phyloP scores from a whole-genome alignment of 768 basidiomycete species.

The Lenzites betulinus region DNA sequence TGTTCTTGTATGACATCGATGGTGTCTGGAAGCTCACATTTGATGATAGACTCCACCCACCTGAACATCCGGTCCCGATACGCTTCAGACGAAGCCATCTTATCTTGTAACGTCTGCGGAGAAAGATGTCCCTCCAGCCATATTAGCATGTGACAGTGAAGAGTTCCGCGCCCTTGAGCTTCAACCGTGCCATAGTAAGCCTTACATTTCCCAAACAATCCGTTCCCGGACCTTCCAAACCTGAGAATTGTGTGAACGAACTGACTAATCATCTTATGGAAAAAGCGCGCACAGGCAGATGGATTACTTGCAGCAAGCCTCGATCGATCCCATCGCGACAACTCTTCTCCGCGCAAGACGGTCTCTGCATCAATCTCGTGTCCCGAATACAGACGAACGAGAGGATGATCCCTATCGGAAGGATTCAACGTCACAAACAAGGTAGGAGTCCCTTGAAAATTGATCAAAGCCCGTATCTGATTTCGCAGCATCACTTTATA shows the following conservation, averaged over 20 bases:
- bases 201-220: neutral
- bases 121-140: conserved; percentile 30
- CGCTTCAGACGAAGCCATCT: conserved; percentile 2
- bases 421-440: conserved; percentile 1
- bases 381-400: neutral
- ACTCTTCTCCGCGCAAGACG: neutral
- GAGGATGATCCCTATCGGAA: neutral
- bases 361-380: neutral
- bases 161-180: too few relatives aligned
- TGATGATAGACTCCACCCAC: neutral
- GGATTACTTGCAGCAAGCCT: neutral
- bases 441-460: neutral
- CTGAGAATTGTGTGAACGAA: neutral
- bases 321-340: neutral
- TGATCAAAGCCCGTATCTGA: neutral
- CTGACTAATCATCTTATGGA: neutral
- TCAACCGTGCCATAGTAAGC: conserved; percentile 32
- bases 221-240: neutral
- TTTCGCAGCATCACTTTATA: neutral
- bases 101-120: conserved; percentile 21
- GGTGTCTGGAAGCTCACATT: neutral
- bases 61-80: neutral
- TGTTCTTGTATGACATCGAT: neutral
- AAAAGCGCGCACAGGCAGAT: neutral
- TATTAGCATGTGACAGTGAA: conserved; percentile 35